Percentiles rank a stretch among this genome's conserved stretches.
Evolutionary conservation across 225 moss, liverwort and hornwort genomes (phyloP).

Genomic region (Pseudoscleropodium purum): DNA sequence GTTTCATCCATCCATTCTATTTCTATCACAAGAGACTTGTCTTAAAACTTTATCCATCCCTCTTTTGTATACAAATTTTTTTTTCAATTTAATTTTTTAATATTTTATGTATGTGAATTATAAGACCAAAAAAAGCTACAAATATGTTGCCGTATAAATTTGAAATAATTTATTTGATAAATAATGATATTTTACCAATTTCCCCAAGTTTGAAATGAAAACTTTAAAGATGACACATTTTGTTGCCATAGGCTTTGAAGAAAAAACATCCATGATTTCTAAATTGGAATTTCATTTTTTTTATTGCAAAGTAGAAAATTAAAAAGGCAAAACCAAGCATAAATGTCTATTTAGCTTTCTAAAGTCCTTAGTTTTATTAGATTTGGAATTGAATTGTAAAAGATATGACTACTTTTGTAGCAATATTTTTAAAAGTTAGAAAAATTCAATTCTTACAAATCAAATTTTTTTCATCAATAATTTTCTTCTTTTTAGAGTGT

Average conservation of each 20-base stretch:
- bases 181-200: background rate
- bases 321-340: background rate
- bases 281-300: background rate
- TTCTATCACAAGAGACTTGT: background rate
- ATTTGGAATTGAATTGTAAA: background rate
- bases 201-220: fast-evolving
- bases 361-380: background rate
- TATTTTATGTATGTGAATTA: background rate
- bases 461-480: background rate
- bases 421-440: fast-evolving
- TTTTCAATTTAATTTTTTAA: background rate
- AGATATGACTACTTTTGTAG: background rate
- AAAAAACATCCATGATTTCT: fast-evolving
- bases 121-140: background rate
- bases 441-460: background rate
- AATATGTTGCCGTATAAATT: fast-evolving
- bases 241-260: background rate
- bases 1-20: background rate
- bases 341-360: background rate
- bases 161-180: too few species aligned
- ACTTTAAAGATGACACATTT: background rate
- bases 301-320: background rate
- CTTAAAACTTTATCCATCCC: background rate
- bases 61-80: background rate
- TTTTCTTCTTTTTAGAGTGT: background rate